Evolutionary conservation across 768 basidiomycete genomes (phyloP).

Genomic region (Stropharia rugosoannulata): DNA sequence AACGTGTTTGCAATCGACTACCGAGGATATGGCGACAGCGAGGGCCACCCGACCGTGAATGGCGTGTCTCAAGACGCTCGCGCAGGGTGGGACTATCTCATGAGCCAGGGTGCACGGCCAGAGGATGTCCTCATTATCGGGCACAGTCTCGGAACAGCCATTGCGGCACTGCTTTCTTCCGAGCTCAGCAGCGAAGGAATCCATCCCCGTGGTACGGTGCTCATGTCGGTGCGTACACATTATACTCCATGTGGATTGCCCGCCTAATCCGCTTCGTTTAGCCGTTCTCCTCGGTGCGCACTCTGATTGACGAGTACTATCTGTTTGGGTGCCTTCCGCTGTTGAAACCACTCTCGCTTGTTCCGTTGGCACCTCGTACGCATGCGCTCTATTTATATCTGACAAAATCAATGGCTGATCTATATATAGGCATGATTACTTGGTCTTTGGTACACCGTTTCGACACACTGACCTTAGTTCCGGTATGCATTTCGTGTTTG

Average conservation of each 20-base stretch:
- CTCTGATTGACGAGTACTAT: constrained; percentile 66
- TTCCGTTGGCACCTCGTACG: constrained; percentile 66
- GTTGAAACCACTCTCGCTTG: constrained; percentile 62
- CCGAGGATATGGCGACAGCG: constrained; percentile 73
- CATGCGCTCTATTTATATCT: not conserved
- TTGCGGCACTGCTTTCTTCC: constrained; percentile 46
- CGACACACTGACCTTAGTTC: constrained; percentile 60
- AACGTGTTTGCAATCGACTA: constrained; percentile 76
- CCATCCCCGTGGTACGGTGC: constrained; percentile 43
- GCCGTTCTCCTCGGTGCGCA: constrained; percentile 58
- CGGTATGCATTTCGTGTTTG: constrained; percentile 36
- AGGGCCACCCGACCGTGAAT: constrained; percentile 56
- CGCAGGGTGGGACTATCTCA: constrained; percentile 65
- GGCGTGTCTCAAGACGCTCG: constrained; percentile 62
- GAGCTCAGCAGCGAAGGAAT: constrained; percentile 44
- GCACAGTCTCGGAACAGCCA: constrained; percentile 77
- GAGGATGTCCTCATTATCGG: constrained; percentile 63
- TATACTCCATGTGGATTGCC: not conserved
- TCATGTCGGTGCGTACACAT: constrained; percentile 37
- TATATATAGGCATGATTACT: constrained; percentile 47
- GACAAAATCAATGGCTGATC: not conserved
- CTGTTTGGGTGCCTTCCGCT: constrained; percentile 67
- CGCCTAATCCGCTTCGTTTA: constrained; percentile 12
- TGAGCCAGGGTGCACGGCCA: constrained; percentile 44
- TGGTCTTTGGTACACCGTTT: constrained; percentile 56